These are phyloP conservation scores for Sonneratia caseolaris DNA, from an alignment of 345 rosid species.

Conservation along the genomic window DNA sequence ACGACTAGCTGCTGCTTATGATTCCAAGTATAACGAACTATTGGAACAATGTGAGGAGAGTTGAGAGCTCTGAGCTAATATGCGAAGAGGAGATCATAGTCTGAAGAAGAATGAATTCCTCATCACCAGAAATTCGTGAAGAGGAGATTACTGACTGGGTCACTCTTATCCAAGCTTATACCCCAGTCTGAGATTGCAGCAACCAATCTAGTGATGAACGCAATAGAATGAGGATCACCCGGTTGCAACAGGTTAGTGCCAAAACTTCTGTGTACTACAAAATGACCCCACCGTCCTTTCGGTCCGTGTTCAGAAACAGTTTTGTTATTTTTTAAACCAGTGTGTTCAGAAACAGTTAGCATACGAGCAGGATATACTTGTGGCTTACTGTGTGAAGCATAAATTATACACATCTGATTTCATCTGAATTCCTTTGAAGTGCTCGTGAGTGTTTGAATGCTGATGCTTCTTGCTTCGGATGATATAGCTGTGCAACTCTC, in stretches of 20 bases:
- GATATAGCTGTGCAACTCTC: neutral
- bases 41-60: constrained; percentile 22
- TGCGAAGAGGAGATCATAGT: constrained; percentile 30
- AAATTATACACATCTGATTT: neutral
- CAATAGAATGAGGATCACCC: neutral
- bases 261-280: neutral
- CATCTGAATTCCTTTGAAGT: neutral
- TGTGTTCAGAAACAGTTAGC: neutral
- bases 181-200: neutral
- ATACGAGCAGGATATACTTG: neutral
- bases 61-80: constrained; percentile 23
- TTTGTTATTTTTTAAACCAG: neutral
- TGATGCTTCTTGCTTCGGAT: neutral
- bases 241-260: neutral
- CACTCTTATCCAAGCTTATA: neutral
- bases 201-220: neutral
- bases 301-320: neutral
- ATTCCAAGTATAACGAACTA: constrained; percentile 37
- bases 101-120: too few relatives aligned
- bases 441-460: neutral
- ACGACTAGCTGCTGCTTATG: constrained; percentile 53
- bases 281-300: neutral
- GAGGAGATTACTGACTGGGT: constrained; percentile 16
- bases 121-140: too few relatives aligned
- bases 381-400: neutral